Evolutionary conservation across 2,329 filamentous ascomycete genomes (phyloP).

Genomic region (Alternaria gaisen): DNA sequence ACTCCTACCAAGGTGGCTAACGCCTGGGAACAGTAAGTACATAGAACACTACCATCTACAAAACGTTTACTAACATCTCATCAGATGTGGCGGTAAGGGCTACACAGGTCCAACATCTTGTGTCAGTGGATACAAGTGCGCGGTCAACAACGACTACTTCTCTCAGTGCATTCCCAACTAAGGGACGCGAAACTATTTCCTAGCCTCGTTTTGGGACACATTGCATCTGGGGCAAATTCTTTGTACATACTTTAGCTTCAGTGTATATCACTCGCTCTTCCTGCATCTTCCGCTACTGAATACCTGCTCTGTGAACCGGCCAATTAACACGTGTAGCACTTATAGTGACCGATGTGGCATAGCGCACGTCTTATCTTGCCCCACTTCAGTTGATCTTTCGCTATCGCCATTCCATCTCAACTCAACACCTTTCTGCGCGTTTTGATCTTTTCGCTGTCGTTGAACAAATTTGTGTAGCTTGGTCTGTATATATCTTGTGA

Average conservation of each 20-base stretch:
- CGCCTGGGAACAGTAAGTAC: constrained; percentile 14
- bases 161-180: constrained; percentile 18
- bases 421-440: background rate
- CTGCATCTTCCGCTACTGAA: background rate
- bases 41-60: background rate
- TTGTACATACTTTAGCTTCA: constrained; percentile 28
- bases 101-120: constrained; percentile 31
- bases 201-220: background rate
- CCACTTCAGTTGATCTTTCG: constrained; percentile 11
- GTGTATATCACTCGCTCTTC: constrained; percentile 9
- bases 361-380: constrained; percentile 13
- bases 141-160: constrained; percentile 13
- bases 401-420: background rate
- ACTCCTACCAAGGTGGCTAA: background rate
- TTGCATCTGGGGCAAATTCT: constrained; percentile 9
- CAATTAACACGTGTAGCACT: background rate
- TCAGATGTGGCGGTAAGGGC: constrained; percentile 31
- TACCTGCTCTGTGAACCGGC: background rate
- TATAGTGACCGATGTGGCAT: constrained; percentile 12
- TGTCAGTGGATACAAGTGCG: constrained; percentile 25
- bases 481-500: background rate
- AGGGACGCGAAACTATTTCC: background rate
- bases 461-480: background rate
- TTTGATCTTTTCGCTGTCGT: background rate
- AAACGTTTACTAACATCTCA: constrained; percentile 5